Base-by-base conservation (phyloP, 2,329 filamentous ascomycete species). In the Cladophialophora chaetospira region DNA sequence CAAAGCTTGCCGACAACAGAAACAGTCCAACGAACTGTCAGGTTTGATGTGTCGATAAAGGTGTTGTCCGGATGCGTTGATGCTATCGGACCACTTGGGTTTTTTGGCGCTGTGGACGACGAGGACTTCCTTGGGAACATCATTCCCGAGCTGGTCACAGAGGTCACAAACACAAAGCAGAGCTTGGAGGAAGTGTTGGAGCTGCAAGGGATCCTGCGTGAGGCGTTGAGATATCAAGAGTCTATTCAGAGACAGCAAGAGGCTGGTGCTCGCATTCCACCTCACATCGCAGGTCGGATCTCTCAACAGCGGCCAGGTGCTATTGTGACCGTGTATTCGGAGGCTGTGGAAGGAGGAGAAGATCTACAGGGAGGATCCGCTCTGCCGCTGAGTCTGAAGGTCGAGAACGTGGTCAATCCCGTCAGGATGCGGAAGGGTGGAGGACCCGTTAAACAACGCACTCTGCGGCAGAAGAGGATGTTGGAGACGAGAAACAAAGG, bases 401-500 rank as follows among this genome's bases (percentile, higher is more conserved):
- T 79, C 2, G 60, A 85, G 36, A 66, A 68, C 33, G 71, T 72
- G 13, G 68, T 77, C 10, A 72, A 73, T 13, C 74, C 75, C 56
- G 73, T 72, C 17, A 81, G 79, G 64, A 69, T 80, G 29, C 70
- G 73, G 53, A 89, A 81, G 75, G 88, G 64, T 77, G 86, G 64
- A 78, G 89, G 90, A 15, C 88, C 91, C 75, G 77, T 90, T 36
- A 79, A 86, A 61, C 77, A 82, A 70, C 83, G 89, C 65, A 91
- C 80, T 65, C 79, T 77, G 65, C 80, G 91, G 71, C 88, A 96
- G 75, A 85, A 87, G 57, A 89, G 88, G 15, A 84, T 88, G 72
- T 74, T 95, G 71, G 84, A 88, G 68, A 90, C 88, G 69, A 88
- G 89, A 75, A 87, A 86, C 70, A 87, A 92, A 60, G 88, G 88